Evolutionary conservation across 208 protist species (phyloP), one percentile per base, ranked within the genome.

Genomic region (Crithidia thermophila): DNA sequence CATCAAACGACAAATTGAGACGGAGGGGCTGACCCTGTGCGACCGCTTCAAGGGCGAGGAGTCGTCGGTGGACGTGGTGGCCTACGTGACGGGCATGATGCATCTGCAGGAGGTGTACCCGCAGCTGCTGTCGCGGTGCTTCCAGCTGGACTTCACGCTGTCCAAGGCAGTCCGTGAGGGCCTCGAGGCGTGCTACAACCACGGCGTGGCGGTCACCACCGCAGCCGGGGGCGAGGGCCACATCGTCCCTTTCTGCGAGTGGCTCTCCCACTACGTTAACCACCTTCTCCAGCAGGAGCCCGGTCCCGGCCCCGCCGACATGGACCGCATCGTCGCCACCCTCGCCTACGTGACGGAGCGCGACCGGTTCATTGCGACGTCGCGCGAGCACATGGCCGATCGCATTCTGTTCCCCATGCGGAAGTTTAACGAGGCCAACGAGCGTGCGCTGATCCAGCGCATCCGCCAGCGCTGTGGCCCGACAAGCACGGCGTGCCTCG

Each of bases 231-330:
- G 58, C 18, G 68, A 75, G 13, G 49, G 51, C 20, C 34, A 55
- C 69, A 73, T 18, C 23, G 60, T 70, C 71, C 68, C 78, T 25
- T 85, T 93, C 47, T 91, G 80, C 40, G 86, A 95, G 68, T 84
- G 88, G 60, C 82, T 97, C 2, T 82, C 90, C 0, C 76, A 80
- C 53, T 95, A 94, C 70, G 59, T 85, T 8, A 88, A 97, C 72
- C 65, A 75, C 23, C 64, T 94, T 30, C 62, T 97, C 51, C 83
- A 93, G 45, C 67, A 82, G 31, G 79, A 67, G 36, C 59, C 53
- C 30, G 69, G 64, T 13, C 40, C 68, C 2, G 37, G 76, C 39
- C 66, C 84, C 36, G 79, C 67, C 18, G 77, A 90, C 47, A 71
- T 95, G 39, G 83, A 95, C 9, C 55, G 71, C 34, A 79, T 87